phyloP scores from a whole-genome alignment of 2,329 filamentous ascomycete genomes.

The Diaporthe citriasiana region DNA sequence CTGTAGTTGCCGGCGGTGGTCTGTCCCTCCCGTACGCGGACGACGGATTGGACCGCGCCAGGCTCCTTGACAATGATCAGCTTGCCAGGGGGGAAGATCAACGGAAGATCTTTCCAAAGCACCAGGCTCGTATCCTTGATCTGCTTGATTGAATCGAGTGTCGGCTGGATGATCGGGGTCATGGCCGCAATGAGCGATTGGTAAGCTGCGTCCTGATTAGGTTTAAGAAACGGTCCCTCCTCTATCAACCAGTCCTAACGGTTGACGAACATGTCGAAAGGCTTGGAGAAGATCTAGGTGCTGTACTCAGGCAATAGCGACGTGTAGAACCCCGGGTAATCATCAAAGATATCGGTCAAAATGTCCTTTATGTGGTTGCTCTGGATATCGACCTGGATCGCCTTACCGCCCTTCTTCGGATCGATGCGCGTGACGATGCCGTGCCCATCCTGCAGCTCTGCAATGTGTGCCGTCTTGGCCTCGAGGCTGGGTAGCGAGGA shows the following conservation, averaged over 20 bases:
- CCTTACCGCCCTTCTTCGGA: background rate
- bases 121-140: background rate
- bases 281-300: background rate
- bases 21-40: background rate
- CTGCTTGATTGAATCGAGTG: background rate
- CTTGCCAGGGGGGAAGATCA: background rate
- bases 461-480: background rate
- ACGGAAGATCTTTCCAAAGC: background rate
- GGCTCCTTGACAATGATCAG: slow-evolving; percentile 1
- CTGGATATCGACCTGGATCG: background rate
- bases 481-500: background rate
- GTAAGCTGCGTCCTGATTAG: background rate
- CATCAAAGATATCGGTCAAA: background rate
- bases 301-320: background rate
- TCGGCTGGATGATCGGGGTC: background rate
- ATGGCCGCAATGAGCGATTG: background rate
- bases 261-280: background rate
- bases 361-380: slow-evolving; percentile 7
- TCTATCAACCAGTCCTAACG: background rate
- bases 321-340: background rate
- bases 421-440: background rate
- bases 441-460: background rate
- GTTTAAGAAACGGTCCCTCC: background rate
- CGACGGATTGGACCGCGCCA: slow-evolving; percentile 1
- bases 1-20: background rate